Conservation (phyloP, 805 yeast species). For the Wickerhamiella lipophila region DNA sequence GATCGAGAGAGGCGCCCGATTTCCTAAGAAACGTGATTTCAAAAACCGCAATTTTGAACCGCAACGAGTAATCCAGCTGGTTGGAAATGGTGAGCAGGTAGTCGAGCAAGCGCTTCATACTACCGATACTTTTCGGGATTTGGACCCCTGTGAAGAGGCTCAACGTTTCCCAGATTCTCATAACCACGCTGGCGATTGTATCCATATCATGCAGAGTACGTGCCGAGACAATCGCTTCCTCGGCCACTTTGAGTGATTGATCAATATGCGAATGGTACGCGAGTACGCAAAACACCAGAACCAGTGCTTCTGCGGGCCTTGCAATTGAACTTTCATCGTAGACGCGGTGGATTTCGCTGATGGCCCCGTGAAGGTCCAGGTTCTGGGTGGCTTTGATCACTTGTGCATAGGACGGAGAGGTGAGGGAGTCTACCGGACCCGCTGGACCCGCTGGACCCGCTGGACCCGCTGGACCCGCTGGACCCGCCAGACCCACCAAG, state of each 20-base stretch:
- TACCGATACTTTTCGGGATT: not conserved
- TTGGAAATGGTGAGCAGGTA: not conserved
- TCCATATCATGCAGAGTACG: not conserved
- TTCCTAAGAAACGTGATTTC: not conserved
- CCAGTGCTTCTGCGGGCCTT: not conserved
- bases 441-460: no score
- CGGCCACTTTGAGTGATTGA: not conserved
- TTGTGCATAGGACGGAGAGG: not conserved
- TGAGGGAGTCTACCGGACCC: not conserved
- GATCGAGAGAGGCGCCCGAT: not conserved
- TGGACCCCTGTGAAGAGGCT: not conserved
- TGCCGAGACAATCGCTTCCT: not conserved
- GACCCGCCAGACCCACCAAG: not conserved
- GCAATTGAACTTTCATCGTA: not conserved
- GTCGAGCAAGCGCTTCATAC: not conserved
- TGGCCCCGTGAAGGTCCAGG: conserved; percentile 1
- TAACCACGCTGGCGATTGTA: not conserved
- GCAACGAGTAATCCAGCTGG: not conserved
- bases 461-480: no score
- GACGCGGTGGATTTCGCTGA: not conserved
- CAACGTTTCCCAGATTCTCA: not conserved
- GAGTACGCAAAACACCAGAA: not conserved
- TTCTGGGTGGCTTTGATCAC: not conserved
- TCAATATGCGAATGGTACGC: not conserved
- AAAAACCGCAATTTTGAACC: not conserved